Conservation (phyloP, 306 rosid species). For the Urtica urens region DNA sequence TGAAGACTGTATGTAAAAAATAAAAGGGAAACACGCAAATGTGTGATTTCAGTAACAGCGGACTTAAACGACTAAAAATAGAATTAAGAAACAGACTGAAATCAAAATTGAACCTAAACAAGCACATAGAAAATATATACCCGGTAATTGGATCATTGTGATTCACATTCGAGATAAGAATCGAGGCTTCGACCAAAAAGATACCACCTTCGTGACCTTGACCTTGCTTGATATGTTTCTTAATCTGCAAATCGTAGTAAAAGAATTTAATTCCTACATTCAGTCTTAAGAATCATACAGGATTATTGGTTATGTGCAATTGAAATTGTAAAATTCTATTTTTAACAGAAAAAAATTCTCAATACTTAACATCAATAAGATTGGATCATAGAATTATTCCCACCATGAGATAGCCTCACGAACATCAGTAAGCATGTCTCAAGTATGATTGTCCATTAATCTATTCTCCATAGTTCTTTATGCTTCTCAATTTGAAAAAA, state of each 20-base stretch:
- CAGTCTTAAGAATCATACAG: background rate
- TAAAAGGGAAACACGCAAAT: too few relatives aligned
- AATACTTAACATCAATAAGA: too few relatives aligned
- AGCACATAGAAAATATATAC: too few relatives aligned
- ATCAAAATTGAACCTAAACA: too few relatives aligned
- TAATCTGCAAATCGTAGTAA: conserved; percentile 33
- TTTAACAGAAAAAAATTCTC: too few relatives aligned
- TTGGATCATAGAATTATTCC: too few relatives aligned
- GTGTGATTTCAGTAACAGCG: too few relatives aligned
- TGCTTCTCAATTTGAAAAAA: background rate
- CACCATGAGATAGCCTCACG: too few relatives aligned
- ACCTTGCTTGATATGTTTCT: conserved; percentile 94
- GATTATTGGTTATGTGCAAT: background rate
- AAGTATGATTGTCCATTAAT: background rate
- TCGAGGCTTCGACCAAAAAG: conserved; percentile 83
- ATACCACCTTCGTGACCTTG: conserved; percentile 98
- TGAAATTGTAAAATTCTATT: background rate
- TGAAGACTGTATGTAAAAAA: too few relatives aligned
- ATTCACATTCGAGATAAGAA: conserved; percentile 84
- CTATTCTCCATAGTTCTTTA: background rate
- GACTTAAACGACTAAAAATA: too few relatives aligned
- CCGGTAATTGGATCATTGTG: conserved; percentile 76
- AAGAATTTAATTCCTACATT: background rate
- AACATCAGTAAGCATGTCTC: too few relatives aligned
- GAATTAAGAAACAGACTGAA: too few relatives aligned